Evolutionary conservation across 495 filamentous ascomycete species (phyloP), one percentile per base, ranked within the genome.

Genomic region (Xylaria grammica): DNA sequence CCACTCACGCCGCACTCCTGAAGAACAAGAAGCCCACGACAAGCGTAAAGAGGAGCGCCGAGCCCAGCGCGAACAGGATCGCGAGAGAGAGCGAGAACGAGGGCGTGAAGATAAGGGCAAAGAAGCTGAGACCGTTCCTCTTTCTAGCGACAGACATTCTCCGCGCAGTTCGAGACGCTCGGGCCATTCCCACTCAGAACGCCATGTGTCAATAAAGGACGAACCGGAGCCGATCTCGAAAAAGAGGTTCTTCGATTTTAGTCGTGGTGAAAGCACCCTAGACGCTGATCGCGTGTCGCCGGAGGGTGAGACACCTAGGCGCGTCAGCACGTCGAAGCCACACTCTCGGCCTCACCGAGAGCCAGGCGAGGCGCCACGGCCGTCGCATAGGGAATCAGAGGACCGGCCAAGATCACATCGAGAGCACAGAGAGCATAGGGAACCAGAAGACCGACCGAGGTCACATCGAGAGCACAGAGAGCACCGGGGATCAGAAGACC

Each of bases 1-100:
- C 36, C 69, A 68, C 1, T 71, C 63, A 38, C 67, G 69, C 38
- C 78, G 79, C 50, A 79, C 77, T 5, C 75, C 77, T 3, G 78
- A 82, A 65, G 77, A 81, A 59, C 79, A 79, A 62, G 75, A 72
- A 29, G 77, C 74, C 15, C 77, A 80, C 62, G 79, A 81, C 13
- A 75, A 66, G 66, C 76, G 76, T 38, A 82, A 76, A 71, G 78
- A 68, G 60, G 63, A 76, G 67, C 63, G 67, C 32, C 72, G 71
- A 26, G 73, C 69, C 17, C 67, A 64, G 20, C 70, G 69, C 46
- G 67, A 72, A 34, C 67, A 45, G 40, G 55, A 68, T 19, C 72
- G 67, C 30, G 69, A 59, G 46, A n/a, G 54, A 32, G 38, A 65
- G 24, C 44, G 65, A 66, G 44, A 63, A 48, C 27, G 51, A 50